Percentiles rank a stretch among this genome's conserved stretches.
Conservation (phyloP, 306 rosid genomes). For the Sicyos baderoa region DNA sequence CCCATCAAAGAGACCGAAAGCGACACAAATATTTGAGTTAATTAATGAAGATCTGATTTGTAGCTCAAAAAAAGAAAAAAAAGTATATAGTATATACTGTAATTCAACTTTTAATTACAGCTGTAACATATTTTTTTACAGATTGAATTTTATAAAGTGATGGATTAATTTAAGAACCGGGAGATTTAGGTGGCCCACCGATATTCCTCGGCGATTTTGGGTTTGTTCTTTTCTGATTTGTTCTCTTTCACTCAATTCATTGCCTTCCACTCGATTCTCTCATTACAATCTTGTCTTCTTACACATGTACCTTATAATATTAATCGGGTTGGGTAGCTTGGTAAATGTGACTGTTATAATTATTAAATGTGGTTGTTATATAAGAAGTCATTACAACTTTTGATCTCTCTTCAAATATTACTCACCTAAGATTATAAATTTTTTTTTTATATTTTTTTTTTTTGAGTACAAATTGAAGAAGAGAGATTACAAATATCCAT, state of each 20-base stretch:
- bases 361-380: no score
- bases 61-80: neutral
- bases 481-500: no score
- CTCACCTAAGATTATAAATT: no score
- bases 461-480: no score
- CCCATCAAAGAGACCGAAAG: neutral
- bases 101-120: neutral
- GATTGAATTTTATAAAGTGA: neutral
- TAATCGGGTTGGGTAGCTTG: no score
- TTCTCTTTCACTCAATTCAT: neutral
- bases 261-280: neutral
- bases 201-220: constrained; percentile 7
- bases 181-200: constrained; percentile 12
- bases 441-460: no score
- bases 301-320: no score
- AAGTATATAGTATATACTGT: neutral
- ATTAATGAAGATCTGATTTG: neutral
- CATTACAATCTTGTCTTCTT: neutral
- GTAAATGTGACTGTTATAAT: no score
- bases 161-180: neutral
- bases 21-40: neutral
- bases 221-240: neutral
- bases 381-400: no score
- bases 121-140: neutral
- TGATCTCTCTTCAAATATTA: no score